Base-by-base conservation (phyloP, 805 yeast species). In the Zygoascus ofunaensis region DNA sequence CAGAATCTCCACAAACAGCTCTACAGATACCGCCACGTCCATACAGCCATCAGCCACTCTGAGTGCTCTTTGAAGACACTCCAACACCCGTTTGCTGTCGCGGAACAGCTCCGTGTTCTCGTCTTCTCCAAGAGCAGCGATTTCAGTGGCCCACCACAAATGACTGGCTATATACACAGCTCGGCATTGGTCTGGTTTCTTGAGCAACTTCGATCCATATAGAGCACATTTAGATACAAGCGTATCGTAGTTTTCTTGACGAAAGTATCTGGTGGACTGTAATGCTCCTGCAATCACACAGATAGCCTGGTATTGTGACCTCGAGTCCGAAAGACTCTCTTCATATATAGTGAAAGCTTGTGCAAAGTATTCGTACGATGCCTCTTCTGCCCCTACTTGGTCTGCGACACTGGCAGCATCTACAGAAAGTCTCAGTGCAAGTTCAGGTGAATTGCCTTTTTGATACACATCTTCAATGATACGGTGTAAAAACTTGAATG, bases 171-270 rank as follows among this genome's bases (percentile, higher is more conserved):
- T 64, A 59, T 83, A 86, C 4, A 87, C 94, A 0, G 95, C 80
- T 14, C 97, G 76, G 61, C 97, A 89, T 62, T 92, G 98, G 57
- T 90, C 97, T 30, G 92, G 87, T 61, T 90, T 90, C 61, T 85
- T 87, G 56, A 90, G 70, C 41, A 92, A 70, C 61, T 85, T 86
- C 12, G 95, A 85, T 4, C 95, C 94, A 56, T 87, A 86, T 39
- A 89, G 66, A 1, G 96, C 87, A 39, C 89, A 74, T 60, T 87
- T 82, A 14, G 94, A 83, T 41, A 89, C 87, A 52, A 90, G 68
- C 3, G 78, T 74, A 53, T 87, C 92, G 62, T 85, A 90, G 60
- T 78, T 84, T 26, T 83, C 94, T 38, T 70, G 65, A 38, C 70
- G 68, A 47, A 77, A 67, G 45, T 72, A 69, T 45, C 79, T 65